Base-by-base conservation (phyloP, 768 basidiomycete genomes). In the Leccinum boreale region DNA sequence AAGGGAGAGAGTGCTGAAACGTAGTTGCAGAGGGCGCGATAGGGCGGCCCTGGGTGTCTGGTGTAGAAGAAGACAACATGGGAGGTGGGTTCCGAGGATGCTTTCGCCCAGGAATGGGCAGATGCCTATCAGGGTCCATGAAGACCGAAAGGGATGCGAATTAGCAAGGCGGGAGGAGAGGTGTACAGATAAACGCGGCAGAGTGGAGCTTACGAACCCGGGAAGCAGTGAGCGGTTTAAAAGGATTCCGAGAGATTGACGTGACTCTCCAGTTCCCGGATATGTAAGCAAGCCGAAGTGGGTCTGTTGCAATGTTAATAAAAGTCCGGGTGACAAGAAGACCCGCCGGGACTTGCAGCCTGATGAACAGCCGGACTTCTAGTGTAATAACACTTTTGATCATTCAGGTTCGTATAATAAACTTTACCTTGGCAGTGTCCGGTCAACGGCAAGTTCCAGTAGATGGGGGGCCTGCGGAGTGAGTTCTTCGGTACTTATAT, bases 1-100 rank as follows among this genome's bases (percentile, higher is more conserved):
- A 83, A 4, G 87, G 87, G 26, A 89, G 76, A 47, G 70, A 73
- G 10, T 62, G 73, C 48, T 62, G 73, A 50, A 67, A 67, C 0
- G 68, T 23, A 26, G 66, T 36, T 24, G 57, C 58, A 36, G 65
- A 62, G 54, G 68, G 66, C 4, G 55, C 62, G 55, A 68, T 67
- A 44, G 64, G 60, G 56, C 74, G 74, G 19, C 64, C 54, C 15
- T 66, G 72, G 7, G 65, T 53, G 59, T 69, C 68, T 10, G 66
- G 51, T n/a, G 58, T 61, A 5, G 73, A 48, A 42, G 68, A 60
- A 31, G 71, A 58, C 61, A 72, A 58, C 53, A 67, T 62, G 50
- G 68, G 62, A 53, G 66, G 62, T 19, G 68, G 64, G 50, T 62
- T 50, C 56, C 70, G 68, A 54, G 67, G 53, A 53, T 70, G 64